Evolutionary conservation across 1,284 basidiomycete genomes (phyloP), one percentile per base, ranked within the genome.

Genomic region (Malassezia obtusa): DNA sequence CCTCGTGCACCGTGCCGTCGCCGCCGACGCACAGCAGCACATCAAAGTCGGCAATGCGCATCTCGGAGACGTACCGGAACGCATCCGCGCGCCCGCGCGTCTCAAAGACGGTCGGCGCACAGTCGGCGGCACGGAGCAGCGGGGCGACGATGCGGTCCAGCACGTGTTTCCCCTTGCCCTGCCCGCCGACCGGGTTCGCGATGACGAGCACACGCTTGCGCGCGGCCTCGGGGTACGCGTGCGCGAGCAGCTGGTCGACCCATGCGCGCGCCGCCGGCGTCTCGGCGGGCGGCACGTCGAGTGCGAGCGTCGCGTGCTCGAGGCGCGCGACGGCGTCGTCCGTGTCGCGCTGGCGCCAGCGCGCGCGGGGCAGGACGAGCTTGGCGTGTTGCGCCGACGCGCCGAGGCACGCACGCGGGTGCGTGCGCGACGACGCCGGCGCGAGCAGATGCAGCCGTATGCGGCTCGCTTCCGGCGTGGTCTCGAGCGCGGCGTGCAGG

Each of bases 131-230:
- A 37, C 80, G 79, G 40, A 95, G 78, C 44, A 95, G 82, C 1
- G 91, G 92, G 59, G 84, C 78, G 1, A 91, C 83, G 12, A 78
- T 79, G 50, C 80, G 80, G n/a, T 77, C 74, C 58, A 84, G 90
- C 0, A 84, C 77, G 0, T 77, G 61, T 10, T 75, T 75, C 0
- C 80, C 85, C 70, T 85, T 86, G 41, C 86, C 86, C 80, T 91
- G 78, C 2, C 91, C 91, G 53, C 90, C 85, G 48, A 81, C 77
- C 1, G 91, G 91, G 71, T 96, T 96, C 58, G 95, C 79, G n/a
- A 95, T 75, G 1, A 95, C 56, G 41, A 67, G 61, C 38, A 71
- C 40, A 9, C 63, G 50, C n/a, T 59, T 60, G 33, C 61, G 58
- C 0, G 64, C 63, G 33, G 41, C 44, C 11, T 57, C 40, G 17